Evolutionary conservation across 345 rosid species (phyloP), one percentile per base, ranked within the genome.

Genomic region (Streptanthus diversifolius): DNA sequence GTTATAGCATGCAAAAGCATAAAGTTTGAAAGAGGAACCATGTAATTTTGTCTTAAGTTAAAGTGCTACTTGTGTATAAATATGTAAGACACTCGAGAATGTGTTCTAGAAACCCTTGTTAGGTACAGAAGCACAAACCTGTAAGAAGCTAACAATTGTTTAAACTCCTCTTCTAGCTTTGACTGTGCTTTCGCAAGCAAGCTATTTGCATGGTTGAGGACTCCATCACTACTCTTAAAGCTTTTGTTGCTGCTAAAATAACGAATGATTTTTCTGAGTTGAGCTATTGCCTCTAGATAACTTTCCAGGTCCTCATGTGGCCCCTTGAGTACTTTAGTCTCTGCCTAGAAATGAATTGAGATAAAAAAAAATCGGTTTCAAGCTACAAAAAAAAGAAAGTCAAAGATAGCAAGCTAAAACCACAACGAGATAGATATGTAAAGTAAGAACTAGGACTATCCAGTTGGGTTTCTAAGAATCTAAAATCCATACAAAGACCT

Each of bases 251-350:
- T 76, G 63, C 85, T 87, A 72, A 91, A 90, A 70, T 87, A 88
- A 5, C 79, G 83, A 71, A 91, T 88, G 65, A 79, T 86, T 76
- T 79, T 85, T 68, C 99, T 85, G 52, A 95, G 85, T 71, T 87
- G 99, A 75, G 88, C 93, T 17, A 95, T 90, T 39, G 99, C 97
- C 59, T 79, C 92, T 33, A 95, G 78, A 76, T 95, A 95, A 80
- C 93, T 85, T 80, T 95, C 96, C 54, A 95, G 77, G 73, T 95
- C 90, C 79, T 91, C 99, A 79, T 86, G 96, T 33, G 99, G 99
- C 40, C 99, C 99, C 78, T 78, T 89, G 44, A 88, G 89, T 83
- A 95, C 88, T 86, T 87, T 88, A 62, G 88, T 80, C 85, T 95
- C 99, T 66, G 99, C 97, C 99, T 95, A 75, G 77, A 71, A 52